These are phyloP conservation scores for Aspergillus wentii DNA, from an alignment of 495 filamentous ascomycete genomes.

Conservation along the genomic window DNA sequence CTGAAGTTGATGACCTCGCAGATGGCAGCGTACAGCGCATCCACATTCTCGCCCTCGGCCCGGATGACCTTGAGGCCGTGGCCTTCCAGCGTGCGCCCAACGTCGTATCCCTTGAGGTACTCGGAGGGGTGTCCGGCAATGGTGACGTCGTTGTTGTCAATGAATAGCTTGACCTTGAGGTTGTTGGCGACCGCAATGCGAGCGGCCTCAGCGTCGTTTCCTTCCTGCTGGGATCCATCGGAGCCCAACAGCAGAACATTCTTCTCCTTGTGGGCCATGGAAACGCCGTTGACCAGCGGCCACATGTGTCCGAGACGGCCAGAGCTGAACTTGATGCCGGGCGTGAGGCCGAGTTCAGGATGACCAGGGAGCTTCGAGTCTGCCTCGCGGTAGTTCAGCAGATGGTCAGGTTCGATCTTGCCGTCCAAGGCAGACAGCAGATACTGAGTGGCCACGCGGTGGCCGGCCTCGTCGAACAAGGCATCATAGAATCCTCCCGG, in stretches of 20 bases:
- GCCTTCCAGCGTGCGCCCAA: constrained; percentile 24
- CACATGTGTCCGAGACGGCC: constrained; percentile 39
- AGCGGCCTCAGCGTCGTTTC: constrained; percentile 37
- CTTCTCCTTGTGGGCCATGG: constrained; percentile 34
- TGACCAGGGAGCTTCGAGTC: constrained; percentile 36
- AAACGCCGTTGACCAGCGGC: constrained; percentile 35
- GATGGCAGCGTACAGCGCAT: constrained; percentile 27
- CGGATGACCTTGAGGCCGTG: constrained; percentile 31
- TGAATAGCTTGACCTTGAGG: constrained; percentile 36
- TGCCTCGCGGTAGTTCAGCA: constrained; percentile 36
- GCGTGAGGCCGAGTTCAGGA: constrained; percentile 34
- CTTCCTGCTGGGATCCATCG: constrained; percentile 37
- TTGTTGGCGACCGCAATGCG: constrained; percentile 31
- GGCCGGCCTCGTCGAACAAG: constrained; percentile 35
- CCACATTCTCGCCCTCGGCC: constrained; percentile 30
- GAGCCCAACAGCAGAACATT: constrained; percentile 31
- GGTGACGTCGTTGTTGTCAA: constrained; percentile 40
- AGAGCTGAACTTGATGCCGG: constrained; percentile 35
- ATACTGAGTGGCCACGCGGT: constrained; percentile 37
- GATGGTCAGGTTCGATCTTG: constrained; percentile 32
- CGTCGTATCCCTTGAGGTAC: constrained; percentile 31
- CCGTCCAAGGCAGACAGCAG: constrained; percentile 30
- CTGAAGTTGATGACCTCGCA: constrained; percentile 25
- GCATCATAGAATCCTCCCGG: constrained; percentile 26
- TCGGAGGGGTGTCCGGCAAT: constrained; percentile 35